These are phyloP conservation scores for Stellera chamaejasme DNA, from an alignment of 345 rosid species.

Conservation along the genomic window DNA sequence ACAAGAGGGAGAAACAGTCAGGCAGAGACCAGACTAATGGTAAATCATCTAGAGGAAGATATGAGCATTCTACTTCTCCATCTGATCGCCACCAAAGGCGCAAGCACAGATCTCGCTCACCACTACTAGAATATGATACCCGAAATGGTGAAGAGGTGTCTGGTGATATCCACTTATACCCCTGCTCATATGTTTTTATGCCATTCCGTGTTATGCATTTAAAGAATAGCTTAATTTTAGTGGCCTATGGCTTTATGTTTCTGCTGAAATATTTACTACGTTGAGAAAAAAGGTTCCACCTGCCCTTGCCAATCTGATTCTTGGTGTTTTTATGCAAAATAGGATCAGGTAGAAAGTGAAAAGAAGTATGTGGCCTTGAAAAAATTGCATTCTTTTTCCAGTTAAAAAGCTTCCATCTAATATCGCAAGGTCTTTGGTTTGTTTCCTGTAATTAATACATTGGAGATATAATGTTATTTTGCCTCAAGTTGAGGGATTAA, in stretches of 20 bases:
- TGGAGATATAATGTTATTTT: too few relatives aligned
- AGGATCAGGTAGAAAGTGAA: too few relatives aligned
- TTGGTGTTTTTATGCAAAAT: too few relatives aligned
- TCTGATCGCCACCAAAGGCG: slow-evolving; percentile 40
- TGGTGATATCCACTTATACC: slow-evolving; percentile 28
- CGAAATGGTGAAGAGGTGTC: slow-evolving; percentile 61
- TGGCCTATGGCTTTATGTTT: neutral
- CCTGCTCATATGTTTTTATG: slow-evolving; percentile 2
- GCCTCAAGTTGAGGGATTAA: too few relatives aligned
- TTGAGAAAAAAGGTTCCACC: too few relatives aligned
- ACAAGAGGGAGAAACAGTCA: slow-evolving; percentile 43
- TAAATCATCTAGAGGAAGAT: slow-evolving; percentile 39
- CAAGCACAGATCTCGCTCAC: slow-evolving; percentile 42
- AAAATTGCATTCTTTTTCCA: too few relatives aligned
- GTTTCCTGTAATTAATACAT: too few relatives aligned
- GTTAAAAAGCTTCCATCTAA: too few relatives aligned
- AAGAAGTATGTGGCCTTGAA: too few relatives aligned
- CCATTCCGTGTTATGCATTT: slow-evolving; percentile 4
- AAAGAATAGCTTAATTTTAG: neutral
- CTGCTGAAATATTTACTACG: too few relatives aligned
- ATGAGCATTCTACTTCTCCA: slow-evolving; percentile 44
- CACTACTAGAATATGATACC: slow-evolving; percentile 36
- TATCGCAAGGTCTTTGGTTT: too few relatives aligned
- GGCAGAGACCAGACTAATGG: slow-evolving; percentile 50
- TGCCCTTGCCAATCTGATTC: too few relatives aligned